Evolutionary conservation across 306 rosid species (phyloP), one percentile per base, ranked within the genome.

Genomic region (Sicyos edulis): DNA sequence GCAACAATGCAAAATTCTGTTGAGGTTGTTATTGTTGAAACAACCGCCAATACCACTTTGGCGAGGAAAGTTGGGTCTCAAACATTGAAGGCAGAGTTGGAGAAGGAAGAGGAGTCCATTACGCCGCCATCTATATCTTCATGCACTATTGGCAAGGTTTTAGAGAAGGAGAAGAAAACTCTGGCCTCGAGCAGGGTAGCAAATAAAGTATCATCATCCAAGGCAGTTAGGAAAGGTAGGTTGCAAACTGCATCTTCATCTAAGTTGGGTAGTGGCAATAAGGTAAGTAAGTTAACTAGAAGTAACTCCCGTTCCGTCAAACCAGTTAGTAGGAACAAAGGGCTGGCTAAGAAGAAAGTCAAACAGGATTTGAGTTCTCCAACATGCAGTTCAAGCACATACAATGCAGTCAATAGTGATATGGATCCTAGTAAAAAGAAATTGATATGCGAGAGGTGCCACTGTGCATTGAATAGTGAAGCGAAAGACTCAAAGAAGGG

Each of bases 371-470:
- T 69, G 62, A 58, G 77, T 72, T 84, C 92, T 76, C 55, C 77
- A 76, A 77, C 75, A 52, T 52, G 79, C 56, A 57, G 72, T 57
- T 84, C 91, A 72, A 59, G 65, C 54, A 71, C 83, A 45, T 69
- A 80, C 66, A 80, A 78, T 54, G 88, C 72, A 78, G 80, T 75
- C 74, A 84, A 81, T 58, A 76, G 73, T 13, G 79, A 82, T 72
- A 77, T 60, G 50, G 82, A 77, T 79, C 85, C 89, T 75, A 74
- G 76, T 73, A 59, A 84, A 72, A 78, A 79, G 73, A 84, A 60
- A 51, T 81, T 85, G 67, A 78, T 93, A 66, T 93, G 98, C 58
- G 96, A 90, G 82, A 90, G 89, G 78, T 93, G 98, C 78, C 92
- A 81, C 34, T 86, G 91, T 76, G 73, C 90, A 59, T 58, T 93